Evolutionary conservation across 2,329 filamentous ascomycete species (phyloP), one percentile per base, ranked within the genome.

Genomic region (Ceratocystis papillata): DNA sequence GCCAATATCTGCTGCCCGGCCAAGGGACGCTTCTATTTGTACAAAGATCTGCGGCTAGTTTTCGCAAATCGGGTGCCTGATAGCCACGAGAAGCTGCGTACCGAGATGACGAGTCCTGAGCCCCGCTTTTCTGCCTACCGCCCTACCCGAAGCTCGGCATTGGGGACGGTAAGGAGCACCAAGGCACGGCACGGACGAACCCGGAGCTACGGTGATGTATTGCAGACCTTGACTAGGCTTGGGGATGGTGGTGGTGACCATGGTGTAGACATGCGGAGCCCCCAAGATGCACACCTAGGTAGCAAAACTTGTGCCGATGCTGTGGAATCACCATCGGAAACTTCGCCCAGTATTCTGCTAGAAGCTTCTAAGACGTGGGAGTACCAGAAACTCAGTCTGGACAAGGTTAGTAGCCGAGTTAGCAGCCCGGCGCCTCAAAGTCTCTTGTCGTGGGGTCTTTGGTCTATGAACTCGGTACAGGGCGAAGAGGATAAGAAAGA

Each of bases 31-130:
- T 96, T 87, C 74, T 97, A 91, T 71, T 79, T 99, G 5, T 94
- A 97, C 78, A 95, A 94, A 72, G 90, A 85, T 71, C 88, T 97
- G 67, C 86, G 94, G 15, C 90, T 97, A 45, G 93, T 99, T 2
- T 99, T 99, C 74, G 94, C 94, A 65, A 97, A 97, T 73, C 85
- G 94, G 30, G 93, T 96, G 0, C 93, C 94, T 0, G 94, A 97
- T 71, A 93, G 90, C 50, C 96, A 96, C 73, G 93, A 97, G 75
- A 93, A 87, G 72, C 80, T 99, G 48, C 83, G 87, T 41, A 96
- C 95, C 72, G 94, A 99, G 74, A 87, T 93, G 4, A 91, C 94
- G 46, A 81, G 89, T 68, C 93, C 93, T 0, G 91, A 96, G 70
- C 94, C 94, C 22, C 84, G 86, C 22, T 99, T 90, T 73, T 89